phyloP scores from a whole-genome alignment of 306 rosid genomes.

The Oxytropis ochrocephala region DNA sequence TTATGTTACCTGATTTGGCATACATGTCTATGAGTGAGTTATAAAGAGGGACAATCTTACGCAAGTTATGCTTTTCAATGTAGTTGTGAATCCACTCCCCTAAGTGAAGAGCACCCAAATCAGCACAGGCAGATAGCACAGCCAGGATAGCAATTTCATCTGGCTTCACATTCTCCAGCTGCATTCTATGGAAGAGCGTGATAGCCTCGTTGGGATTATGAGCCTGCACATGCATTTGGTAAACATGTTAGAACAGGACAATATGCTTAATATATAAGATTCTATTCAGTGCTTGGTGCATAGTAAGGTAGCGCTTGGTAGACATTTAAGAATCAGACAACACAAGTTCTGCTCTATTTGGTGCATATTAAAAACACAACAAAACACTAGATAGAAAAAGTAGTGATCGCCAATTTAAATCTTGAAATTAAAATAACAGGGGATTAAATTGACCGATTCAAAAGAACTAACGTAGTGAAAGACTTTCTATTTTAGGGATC shows the following conservation, averaged over 20 bases:
- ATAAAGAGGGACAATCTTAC: conserved; percentile 32
- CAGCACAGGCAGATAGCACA: conserved; percentile 67
- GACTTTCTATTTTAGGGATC: too few relatives aligned
- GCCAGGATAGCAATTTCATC: conserved; percentile 55
- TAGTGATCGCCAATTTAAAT: too few relatives aligned
- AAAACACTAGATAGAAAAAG: too few relatives aligned
- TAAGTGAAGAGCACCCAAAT: conserved; percentile 56
- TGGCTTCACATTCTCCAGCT: conserved; percentile 43
- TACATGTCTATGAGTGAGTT: conserved; percentile 76
- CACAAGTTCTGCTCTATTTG: background rate
- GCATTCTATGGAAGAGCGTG: conserved; percentile 47
- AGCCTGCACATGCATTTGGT: conserved; percentile 8
- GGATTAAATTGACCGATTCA: too few relatives aligned
- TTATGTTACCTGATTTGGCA: conserved; percentile 56
- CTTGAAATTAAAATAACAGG: too few relatives aligned
- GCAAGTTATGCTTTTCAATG: conserved; percentile 34
- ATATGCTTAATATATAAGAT: background rate
- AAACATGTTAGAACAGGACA: background rate
- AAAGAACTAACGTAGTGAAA: too few relatives aligned
- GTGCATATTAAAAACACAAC: background rate
- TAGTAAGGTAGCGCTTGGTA: too few relatives aligned
- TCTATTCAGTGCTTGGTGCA: background rate
- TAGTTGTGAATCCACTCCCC: conserved; percentile 66
- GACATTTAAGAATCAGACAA: too few relatives aligned
- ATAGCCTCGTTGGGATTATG: conserved; percentile 48